These are phyloP conservation scores for Calonectria fujianensis DNA, from an alignment of 2,329 filamentous ascomycete species.

Conservation along the genomic window DNA sequence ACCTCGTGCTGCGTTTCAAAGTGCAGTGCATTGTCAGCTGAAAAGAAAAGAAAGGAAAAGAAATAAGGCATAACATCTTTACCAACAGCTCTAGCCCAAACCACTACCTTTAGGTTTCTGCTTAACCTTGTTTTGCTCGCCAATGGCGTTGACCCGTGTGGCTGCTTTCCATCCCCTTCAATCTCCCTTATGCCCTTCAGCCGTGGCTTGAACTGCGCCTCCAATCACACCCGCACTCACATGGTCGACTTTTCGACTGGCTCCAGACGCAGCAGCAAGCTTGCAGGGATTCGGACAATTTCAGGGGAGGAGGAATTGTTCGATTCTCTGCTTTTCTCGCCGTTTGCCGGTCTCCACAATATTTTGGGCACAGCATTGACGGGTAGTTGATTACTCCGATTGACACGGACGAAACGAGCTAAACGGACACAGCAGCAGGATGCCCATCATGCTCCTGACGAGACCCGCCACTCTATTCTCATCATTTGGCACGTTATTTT, in stretches of 20 bases:
- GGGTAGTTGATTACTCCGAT: constrained; percentile 3
- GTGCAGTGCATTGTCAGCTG: constrained; percentile 9
- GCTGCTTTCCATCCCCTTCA: constrained; percentile 13
- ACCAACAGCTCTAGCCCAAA: constrained; percentile 7
- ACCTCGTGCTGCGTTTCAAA: not conserved
- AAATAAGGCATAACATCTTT: not conserved
- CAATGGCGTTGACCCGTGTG: not conserved
- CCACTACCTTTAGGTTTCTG: not conserved
- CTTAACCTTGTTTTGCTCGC: not conserved
- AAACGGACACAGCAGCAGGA: not conserved
- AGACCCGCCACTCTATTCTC: too few species aligned
- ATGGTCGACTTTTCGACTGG: not conserved
- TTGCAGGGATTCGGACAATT: not conserved
- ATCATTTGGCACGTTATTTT: not conserved
- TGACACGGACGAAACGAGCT: not conserved
- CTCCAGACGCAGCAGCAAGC: not conserved
- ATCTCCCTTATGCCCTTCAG: constrained; percentile 8
- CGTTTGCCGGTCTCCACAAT: not conserved
- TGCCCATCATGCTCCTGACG: too few species aligned
- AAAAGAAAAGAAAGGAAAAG: not conserved
- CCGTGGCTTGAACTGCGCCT: not conserved
- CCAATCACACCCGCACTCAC: constrained; percentile 6
- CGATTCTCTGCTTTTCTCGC: not conserved
- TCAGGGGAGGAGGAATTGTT: not conserved
- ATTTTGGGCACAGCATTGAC: not conserved